phyloP scores from a whole-genome alignment of 306 rosid genomes.

The Castanea crenata region DNA sequence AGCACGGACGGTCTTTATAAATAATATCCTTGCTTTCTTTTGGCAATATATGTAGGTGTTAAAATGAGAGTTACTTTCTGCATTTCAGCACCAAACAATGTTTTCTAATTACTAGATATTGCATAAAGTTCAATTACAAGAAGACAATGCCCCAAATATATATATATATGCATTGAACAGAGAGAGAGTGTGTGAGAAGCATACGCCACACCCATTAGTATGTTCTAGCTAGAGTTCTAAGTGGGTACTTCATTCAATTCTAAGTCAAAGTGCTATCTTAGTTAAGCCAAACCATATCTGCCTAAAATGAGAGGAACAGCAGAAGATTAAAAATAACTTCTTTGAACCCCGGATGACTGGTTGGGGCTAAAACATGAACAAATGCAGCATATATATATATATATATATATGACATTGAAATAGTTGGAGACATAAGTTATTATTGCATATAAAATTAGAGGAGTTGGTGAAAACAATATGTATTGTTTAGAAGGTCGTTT shows the following conservation, averaged over 20 bases:
- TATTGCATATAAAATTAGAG: background rate
- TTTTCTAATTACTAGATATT: background rate
- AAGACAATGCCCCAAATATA: background rate
- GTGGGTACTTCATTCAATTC: background rate
- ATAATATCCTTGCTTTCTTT: background rate
- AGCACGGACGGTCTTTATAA: background rate
- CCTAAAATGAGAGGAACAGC: too few species aligned
- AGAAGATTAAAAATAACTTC: too few species aligned
- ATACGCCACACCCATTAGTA: background rate
- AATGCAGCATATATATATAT: background rate
- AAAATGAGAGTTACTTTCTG: background rate
- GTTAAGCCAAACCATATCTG: too few species aligned
- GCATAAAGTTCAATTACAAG: background rate
- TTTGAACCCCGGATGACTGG: background rate
- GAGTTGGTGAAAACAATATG: background rate
- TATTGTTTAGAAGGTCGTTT: background rate
- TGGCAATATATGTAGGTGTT: background rate
- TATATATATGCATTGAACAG: background rate
- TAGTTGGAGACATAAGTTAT: background rate
- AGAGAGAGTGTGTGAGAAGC: background rate
- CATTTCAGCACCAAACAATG: background rate
- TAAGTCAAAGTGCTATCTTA: background rate
- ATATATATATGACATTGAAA: background rate
- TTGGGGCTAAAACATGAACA: background rate
- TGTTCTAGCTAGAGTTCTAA: background rate